Evolutionary conservation across 169 alveolate genomes (phyloP), one percentile per base, ranked within the genome.

Genomic region (Eimeria necatrix): DNA sequence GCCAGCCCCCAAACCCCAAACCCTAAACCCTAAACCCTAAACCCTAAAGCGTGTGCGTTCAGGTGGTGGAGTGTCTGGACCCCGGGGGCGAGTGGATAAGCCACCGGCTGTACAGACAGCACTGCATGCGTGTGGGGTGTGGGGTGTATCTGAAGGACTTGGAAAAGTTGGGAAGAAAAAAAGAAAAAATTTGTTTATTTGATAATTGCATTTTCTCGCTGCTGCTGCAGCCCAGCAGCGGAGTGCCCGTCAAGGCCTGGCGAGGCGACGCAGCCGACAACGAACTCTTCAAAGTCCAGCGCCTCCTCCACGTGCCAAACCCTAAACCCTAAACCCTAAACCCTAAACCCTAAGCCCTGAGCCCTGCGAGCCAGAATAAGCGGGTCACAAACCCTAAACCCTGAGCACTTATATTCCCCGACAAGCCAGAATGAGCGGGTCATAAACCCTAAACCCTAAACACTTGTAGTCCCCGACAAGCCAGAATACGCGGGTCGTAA

Each of bases 321-420:
- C 78, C 78, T 68, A 68, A 68, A 68, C 78, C 41, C 78, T 68
- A 68, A 68, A 68, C 78, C 78, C 78, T 68, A 68, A 68, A 68
- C 78, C 78, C 78, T 68, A 68, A 68, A 68, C 78, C 78, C 78
- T 68, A 12, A 68, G 26, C 78, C 48, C 78, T 68, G 26, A 20
- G 26, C 78, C 46, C 46, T 68, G 78, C n/a, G 26, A 68, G n/a
- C 78, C n/a, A 3, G 26, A 68, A 8, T 68, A 2, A n/a, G 12
- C 4, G 26, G 78, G 78, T 3, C 4, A 10, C 4, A 68, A 68
- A 68, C 78, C 78, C 78, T 22, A 68, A 68, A 68, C 78, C 78
- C 78, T 68, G n/a, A n/a, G n/a, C n/a, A n/a, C n/a, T n/a, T n/a
- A n/a, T n/a, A n/a, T n/a, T n/a, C n/a, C n/a, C n/a, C n/a, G n/a